phyloP scores from a whole-genome alignment of 2,329 filamentous ascomycete species.

The Chaetomium sp. region DNA sequence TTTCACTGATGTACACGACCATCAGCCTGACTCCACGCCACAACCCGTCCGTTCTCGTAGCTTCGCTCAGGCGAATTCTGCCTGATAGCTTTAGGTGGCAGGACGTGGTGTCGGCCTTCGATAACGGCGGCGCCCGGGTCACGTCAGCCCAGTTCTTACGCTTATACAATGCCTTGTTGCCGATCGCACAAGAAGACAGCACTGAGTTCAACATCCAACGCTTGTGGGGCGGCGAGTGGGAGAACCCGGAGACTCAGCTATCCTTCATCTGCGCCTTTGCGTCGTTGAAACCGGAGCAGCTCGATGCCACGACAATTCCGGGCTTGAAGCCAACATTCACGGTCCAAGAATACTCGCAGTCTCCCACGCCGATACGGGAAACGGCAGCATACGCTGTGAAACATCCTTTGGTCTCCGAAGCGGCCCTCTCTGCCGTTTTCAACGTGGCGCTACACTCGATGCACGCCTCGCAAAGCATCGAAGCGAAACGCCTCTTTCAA shows the following conservation, averaged over 20 bases:
- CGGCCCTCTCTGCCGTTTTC: constrained; percentile 67
- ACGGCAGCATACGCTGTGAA: constrained; percentile 59
- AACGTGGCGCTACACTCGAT: constrained; percentile 57
- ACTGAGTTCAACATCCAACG: constrained; percentile 73
- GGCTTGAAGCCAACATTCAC: constrained; percentile 73
- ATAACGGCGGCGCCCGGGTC: constrained; percentile 69
- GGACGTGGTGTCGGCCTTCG: constrained; percentile 71
- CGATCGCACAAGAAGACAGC: constrained; percentile 57
- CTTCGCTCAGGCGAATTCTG: constrained; percentile 56
- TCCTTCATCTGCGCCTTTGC: constrained; percentile 90
- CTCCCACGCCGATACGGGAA: constrained; percentile 43
- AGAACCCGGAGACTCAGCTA: constrained; percentile 77
- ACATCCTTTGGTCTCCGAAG: constrained; percentile 82
- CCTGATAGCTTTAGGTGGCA: constrained; percentile 61
- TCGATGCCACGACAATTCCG: constrained; percentile 81
- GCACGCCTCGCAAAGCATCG: constrained; percentile 54
- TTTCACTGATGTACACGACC: constrained; percentile 62
- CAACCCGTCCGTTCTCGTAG: constrained; percentile 50
- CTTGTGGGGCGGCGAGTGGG: constrained; percentile 88
- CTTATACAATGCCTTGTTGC: constrained; percentile 72
- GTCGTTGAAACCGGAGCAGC: constrained; percentile 63
- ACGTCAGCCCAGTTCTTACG: constrained; percentile 73
- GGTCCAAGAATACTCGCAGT: constrained; percentile 47
- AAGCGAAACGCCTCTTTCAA: constrained; percentile 60
- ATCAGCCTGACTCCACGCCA: constrained; percentile 51